Evolutionary conservation across 208 protist species (phyloP).

Genomic region (Leishmania tropica): DNA sequence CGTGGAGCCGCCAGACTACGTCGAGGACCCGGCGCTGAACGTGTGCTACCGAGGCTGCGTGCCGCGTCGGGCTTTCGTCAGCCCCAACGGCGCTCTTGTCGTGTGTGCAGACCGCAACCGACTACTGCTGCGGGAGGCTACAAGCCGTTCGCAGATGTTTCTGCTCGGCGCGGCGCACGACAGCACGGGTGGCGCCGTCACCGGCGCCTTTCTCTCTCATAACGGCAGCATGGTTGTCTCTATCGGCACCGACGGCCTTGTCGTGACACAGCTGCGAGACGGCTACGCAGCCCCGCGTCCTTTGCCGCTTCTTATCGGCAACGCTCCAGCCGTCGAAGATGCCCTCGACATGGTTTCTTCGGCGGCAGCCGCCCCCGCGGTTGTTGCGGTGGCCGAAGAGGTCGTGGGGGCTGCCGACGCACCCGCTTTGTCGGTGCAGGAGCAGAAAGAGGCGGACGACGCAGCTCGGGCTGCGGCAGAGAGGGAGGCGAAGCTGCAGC

Average conservation of each 20-base stretch:
- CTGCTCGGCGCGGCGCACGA: slow-evolving; percentile 80
- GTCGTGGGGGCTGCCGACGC: slow-evolving; percentile 3
- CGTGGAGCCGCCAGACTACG: slow-evolving; percentile 81
- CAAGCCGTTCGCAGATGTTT: slow-evolving; percentile 18
- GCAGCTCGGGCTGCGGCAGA: slow-evolving; percentile 49
- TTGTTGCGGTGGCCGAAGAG: background rate
- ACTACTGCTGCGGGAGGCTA: slow-evolving; percentile 19
- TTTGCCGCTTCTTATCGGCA: background rate
- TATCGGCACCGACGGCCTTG: slow-evolving; percentile 86
- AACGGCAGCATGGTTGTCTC: slow-evolving; percentile 90
- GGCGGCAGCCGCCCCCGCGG: background rate
- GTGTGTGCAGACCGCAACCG: slow-evolving; percentile 46
- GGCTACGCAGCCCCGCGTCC: slow-evolving; percentile 26
- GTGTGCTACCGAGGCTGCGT: slow-evolving; percentile 75
- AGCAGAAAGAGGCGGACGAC: slow-evolving; percentile 94
- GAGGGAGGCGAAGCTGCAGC: slow-evolving; percentile 82
- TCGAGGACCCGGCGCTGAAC: slow-evolving; percentile 90
- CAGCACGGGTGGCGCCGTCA: slow-evolving; percentile 57
- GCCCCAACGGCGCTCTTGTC: slow-evolving; percentile 41
- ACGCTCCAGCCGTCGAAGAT: background rate
- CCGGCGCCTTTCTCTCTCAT: slow-evolving; percentile 72
- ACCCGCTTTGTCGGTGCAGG: slow-evolving; percentile 78
- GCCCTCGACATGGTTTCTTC: background rate
- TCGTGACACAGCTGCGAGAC: slow-evolving; percentile 79
- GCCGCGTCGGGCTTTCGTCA: slow-evolving; percentile 43